phyloP scores from a whole-genome alignment of 768 basidiomycete species.

The Termitomyces sp. region DNA sequence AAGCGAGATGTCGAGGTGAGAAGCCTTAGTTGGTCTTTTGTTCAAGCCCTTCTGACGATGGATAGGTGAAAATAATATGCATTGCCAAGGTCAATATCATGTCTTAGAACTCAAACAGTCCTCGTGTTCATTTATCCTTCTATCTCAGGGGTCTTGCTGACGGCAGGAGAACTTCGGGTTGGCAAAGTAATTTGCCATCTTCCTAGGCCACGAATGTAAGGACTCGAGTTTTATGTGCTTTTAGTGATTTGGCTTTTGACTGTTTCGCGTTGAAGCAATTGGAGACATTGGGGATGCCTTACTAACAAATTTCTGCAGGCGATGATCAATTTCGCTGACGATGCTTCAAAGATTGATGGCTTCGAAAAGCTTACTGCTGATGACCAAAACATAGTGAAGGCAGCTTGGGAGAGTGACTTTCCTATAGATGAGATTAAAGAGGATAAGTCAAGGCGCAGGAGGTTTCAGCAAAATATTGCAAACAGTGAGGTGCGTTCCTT shows the following conservation, averaged over 20 bases:
- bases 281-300: conserved; percentile 1
- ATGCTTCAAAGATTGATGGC: not conserved
- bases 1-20: not conserved
- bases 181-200: not conserved
- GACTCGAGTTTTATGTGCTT: not conserved
- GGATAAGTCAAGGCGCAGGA: not conserved
- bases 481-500: not conserved
- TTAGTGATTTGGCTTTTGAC: not conserved
- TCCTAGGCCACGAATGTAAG: not conserved
- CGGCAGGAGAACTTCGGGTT: not conserved
- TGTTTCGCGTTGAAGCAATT: not conserved
- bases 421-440: not conserved
- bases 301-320: not conserved
- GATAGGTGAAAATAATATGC: not conserved
- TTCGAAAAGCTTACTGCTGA: not conserved
- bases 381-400: not conserved
- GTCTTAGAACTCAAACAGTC: not conserved
- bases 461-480: not conserved
- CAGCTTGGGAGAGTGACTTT: not conserved
- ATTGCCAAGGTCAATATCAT: not conserved
- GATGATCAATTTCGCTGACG: not conserved
- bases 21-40: not conserved
- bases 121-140: not conserved
- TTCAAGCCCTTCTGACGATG: not conserved
- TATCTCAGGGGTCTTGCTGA: not conserved